Base-by-base conservation (phyloP, 176 grass and related monocot genomes). In the Eleusine coracana region DNA sequence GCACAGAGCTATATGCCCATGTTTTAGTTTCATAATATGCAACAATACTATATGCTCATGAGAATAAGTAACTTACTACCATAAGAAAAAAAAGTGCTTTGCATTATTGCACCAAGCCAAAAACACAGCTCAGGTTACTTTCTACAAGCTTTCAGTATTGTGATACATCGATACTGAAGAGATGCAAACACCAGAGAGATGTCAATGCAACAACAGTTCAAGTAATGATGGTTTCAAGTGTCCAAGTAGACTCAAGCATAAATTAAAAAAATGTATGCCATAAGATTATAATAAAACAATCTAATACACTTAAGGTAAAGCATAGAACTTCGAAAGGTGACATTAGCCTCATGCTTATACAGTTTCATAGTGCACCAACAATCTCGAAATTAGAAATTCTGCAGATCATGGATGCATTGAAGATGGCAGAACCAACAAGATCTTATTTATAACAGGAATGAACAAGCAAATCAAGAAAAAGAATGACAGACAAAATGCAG, bases 41-140 rank as follows among this genome's bases (percentile, higher is more conserved):
- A 15, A 71, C 56, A 45, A 64, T 78, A 88, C 1, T 20, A 88
- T 46, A 31, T 38, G n/a, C 39, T 66, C 56, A 27, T 44, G 20
- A 62, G 29, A 73, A 70, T 44, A 65, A 23, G 41, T 68, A 86
- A 74, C 60, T 74, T 0, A 1, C 36, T 48, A 60, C 34, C 10
- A 58, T 1, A 66, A 5, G 31, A 81, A 13, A 38, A 61, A 42
- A 34, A 34, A 2, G 15, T 31, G 59, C 7, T 71, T 81, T 25
- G 59, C 5, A 60, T 71, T 61, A 69, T 44, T 45, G 54, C 8
- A 71, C 59, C 44, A 4, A 46, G 0, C 15, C 8, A 59, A 71
- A 80, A 54, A 60, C 21, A 61, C 31, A 71, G 9, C 45, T 31
- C 20, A 5, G 11, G 13, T 20, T 78, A 20, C 41, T 81, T 71